A percentile compares a stretch with the other conserved stretches of the same genome.
These are phyloP conservation scores for Zostera marina DNA, from an alignment of 116 monocot species.

Conservation along the genomic window DNA sequence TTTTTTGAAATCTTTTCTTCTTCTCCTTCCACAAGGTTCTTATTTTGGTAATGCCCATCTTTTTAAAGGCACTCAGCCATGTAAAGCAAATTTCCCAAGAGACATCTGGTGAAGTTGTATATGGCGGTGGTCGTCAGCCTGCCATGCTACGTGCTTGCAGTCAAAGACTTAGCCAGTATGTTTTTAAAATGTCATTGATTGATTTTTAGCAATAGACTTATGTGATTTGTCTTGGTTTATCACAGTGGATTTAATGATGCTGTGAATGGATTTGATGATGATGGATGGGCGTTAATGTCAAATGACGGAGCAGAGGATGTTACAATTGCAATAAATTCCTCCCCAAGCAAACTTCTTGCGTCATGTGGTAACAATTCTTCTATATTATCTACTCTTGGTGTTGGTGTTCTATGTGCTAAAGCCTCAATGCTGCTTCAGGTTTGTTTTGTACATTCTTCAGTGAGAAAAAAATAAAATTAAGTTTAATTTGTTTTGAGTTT, in stretches of 20 bases:
- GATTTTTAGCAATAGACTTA: background rate
- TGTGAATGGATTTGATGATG: constrained; percentile 81
- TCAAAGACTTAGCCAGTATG: constrained; percentile 28
- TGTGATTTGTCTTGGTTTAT: background rate
- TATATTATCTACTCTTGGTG: constrained; percentile 32
- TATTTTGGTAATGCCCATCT: background rate
- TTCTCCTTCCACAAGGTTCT: background rate
- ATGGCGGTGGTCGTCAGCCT: constrained; percentile 62
- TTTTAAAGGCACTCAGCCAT: constrained; percentile 56
- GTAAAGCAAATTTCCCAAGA: constrained; percentile 78
- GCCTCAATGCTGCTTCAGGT: constrained; percentile 96
- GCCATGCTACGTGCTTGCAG: constrained; percentile 69
- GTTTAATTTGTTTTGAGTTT: background rate
- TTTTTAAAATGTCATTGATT: background rate
- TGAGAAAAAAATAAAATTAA: background rate
- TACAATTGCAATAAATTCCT: constrained; percentile 58
- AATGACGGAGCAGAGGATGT: constrained; percentile 89
- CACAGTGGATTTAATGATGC: constrained; percentile 94
- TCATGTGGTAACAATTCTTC: constrained; percentile 33
- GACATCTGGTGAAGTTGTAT: constrained; percentile 60
- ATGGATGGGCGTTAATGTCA: constrained; percentile 72
- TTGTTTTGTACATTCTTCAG: background rate
- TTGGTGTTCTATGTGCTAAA: constrained; percentile 82
- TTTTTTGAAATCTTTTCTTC: background rate
- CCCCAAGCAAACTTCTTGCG: constrained; percentile 52